phyloP scores from a whole-genome alignment of 257 asterid genomes.

The Fraxinus anomala region DNA sequence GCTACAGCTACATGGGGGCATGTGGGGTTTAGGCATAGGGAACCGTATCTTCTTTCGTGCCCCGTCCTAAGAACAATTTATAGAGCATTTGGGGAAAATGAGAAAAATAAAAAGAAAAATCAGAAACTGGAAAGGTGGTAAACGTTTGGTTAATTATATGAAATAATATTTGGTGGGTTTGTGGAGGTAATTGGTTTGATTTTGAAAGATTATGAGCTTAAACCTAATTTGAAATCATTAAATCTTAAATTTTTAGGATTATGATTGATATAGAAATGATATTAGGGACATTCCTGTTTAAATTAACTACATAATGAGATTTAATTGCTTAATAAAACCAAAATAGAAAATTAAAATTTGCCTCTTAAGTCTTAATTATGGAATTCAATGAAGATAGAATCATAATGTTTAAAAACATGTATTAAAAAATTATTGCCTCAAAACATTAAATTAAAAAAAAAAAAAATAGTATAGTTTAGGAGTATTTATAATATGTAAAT shows the following conservation, averaged over 20 bases:
- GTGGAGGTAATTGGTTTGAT: background rate
- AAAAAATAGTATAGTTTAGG: too few relatives aligned
- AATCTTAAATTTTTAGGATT: background rate
- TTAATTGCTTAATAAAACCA: too few relatives aligned
- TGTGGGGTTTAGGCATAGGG: background rate
- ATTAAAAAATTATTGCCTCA: too few relatives aligned
- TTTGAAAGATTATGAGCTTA: background rate
- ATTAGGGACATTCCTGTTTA: background rate
- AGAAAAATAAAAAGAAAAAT: conserved; percentile 6
- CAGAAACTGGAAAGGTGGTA: conserved; percentile 23
- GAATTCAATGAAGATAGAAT: too few relatives aligned
- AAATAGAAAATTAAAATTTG: background rate
- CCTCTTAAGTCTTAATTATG: background rate
- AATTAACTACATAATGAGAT: too few relatives aligned
- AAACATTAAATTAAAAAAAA: too few relatives aligned
- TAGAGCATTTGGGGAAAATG: background rate
- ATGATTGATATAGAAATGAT: background rate
- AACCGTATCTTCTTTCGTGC: background rate
- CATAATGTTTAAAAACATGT: too few relatives aligned
- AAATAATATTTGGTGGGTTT: background rate
- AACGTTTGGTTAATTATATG: conserved; percentile 42
- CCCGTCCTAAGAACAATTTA: background rate
- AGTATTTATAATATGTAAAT: too few relatives aligned
- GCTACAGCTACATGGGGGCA: background rate
- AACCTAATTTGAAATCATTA: background rate